Base-by-base conservation (phyloP, 352 stramenopile genomes). In the Globisporangium takayamanum region DNA sequence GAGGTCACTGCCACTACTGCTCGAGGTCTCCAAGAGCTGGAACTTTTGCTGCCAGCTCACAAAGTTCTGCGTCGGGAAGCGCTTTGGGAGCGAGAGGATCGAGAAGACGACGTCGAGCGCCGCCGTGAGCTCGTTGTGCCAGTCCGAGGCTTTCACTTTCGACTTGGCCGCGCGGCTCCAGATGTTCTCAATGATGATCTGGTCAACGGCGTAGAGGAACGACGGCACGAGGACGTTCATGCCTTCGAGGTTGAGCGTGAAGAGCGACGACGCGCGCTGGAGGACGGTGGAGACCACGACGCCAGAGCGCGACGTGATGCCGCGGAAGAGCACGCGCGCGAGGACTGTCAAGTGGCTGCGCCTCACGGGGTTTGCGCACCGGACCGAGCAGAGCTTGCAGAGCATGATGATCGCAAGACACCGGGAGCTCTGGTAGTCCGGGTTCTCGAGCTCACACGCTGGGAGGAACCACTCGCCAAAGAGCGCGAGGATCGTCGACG, bases 401-500 rank as follows among this genome's bases (percentile, higher is more conserved):
- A 92, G 62, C 20, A 86, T 88, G 33, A 93, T 68, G 50, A 95
- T 85, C 7, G 78, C 83, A 5, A 90, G 67, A 37, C 81, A 93
- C 11, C 84, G 78, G 10, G 83, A 90, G 48, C 84, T 91, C 58
- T 92, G 78, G 44, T 85, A 89, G 47, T 92, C 85, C 0, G 62
- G 20, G 33, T 68, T 67, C 41, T 89, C 78, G 4, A 90, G 58
- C 49, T 95, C 85, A 50, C 85, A 95, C n/a, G 81, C 80, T 7
- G 84, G 83, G 25, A 95, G 57, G 50, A 95, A 92, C 85, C 85
- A 95, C 50, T 95, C 83, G 5, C 83, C 83, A 58, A 93, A 92
- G 8, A 95, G 64, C n/a, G 83, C 84, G 22, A 93, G 69, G 36
- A 95, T 62, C 2, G 85, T 95, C 7, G 83, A 93, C 8, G 85